Conservation (phyloP, 148 eudicot genomes). For the Amaranthus cruentus region DNA sequence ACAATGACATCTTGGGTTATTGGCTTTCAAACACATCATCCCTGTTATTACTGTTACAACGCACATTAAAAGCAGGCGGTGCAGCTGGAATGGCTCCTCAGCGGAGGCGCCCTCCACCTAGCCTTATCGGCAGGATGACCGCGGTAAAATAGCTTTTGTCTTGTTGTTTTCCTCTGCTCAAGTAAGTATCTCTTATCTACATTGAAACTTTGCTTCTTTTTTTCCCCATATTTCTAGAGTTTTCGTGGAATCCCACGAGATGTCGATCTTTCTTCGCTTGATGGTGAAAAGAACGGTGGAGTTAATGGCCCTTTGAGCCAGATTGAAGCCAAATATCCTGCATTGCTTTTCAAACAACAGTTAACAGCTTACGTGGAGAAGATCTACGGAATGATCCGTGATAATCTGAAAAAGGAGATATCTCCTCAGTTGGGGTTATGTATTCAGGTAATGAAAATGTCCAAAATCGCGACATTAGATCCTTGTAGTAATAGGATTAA, state of each 20-base stretch:
- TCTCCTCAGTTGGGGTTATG: slow-evolving; percentile 84
- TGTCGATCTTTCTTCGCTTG: slow-evolving; percentile 49
- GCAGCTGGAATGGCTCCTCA: slow-evolving; percentile 68
- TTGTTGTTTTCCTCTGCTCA: not conserved
- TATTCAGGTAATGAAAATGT: slow-evolving; percentile 57
- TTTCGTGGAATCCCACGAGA: slow-evolving; percentile 75
- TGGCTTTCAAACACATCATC: slow-evolving; percentile 87
- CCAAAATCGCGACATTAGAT: too few species aligned
- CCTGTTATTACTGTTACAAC: slow-evolving; percentile 71
- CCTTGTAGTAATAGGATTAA: not conserved
- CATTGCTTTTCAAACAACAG: slow-evolving; percentile 87
- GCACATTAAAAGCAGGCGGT: slow-evolving; percentile 68
- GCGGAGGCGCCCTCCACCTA: slow-evolving; percentile 59
- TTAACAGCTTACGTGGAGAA: slow-evolving; percentile 87
- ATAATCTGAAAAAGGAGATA: slow-evolving; percentile 77
- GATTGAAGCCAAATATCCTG: slow-evolving; percentile 89
- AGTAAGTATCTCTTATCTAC: slow-evolving; percentile 4
- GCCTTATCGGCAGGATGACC: slow-evolving; percentile 81
- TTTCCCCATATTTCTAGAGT: slow-evolving; percentile 32
- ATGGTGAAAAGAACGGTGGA: slow-evolving; percentile 42
- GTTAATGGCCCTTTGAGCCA: slow-evolving; percentile 44
- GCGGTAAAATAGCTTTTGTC: slow-evolving; percentile 34
- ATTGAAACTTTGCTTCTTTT: not conserved
- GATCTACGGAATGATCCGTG: slow-evolving; percentile 91
- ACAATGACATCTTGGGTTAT: slow-evolving; percentile 68